phyloP scores from a whole-genome alignment of 2,329 filamentous ascomycete genomes.

The Aspergillus unguis region DNA sequence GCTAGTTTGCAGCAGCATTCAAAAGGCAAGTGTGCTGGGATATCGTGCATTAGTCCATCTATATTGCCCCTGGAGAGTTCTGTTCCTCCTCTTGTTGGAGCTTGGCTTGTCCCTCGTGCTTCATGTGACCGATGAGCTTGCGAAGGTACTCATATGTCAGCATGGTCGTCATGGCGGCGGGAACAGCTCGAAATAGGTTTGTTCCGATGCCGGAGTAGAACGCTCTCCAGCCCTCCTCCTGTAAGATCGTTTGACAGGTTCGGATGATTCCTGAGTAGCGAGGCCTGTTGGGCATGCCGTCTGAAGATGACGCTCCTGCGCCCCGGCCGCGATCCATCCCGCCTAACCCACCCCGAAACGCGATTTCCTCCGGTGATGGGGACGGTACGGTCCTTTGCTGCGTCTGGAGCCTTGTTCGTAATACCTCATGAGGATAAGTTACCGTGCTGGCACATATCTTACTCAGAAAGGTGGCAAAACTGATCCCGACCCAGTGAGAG shows the following conservation, averaged over 20 bases:
- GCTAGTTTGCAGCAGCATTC: neutral
- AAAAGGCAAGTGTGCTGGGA: neutral
- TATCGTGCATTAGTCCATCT: slow-evolving; percentile 14
- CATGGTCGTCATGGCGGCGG: slow-evolving; percentile 95
- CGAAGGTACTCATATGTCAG: slow-evolving; percentile 84
- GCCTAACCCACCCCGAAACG: slow-evolving; percentile 43
- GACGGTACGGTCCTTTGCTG: slow-evolving; percentile 66
- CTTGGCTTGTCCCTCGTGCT: slow-evolving; percentile 49
- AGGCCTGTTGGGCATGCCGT: slow-evolving; percentile 54
- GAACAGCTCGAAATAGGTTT: slow-evolving; percentile 94
- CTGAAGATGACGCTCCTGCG: slow-evolving; percentile 47
- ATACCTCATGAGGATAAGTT: slow-evolving; percentile 95
- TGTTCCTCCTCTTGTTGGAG: slow-evolving; percentile 21
- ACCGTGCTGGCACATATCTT: slow-evolving; percentile 92
- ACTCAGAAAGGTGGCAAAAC: slow-evolving; percentile 85
- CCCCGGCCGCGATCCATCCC: slow-evolving; percentile 46
- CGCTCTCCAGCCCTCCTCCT: slow-evolving; percentile 90
- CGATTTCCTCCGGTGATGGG: slow-evolving; percentile 50
- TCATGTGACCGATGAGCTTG: slow-evolving; percentile 52
- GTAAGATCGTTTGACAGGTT: slow-evolving; percentile 79
- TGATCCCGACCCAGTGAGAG: slow-evolving; percentile 76
- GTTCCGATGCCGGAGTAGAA: slow-evolving; percentile 98
- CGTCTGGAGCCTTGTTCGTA: slow-evolving; percentile 89
- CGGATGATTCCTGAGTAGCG: slow-evolving; percentile 74
- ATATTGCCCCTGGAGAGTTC: slow-evolving; percentile 19